Evolutionary conservation across 768 basidiomycete species (phyloP), one percentile per base, ranked within the genome.

Genomic region (Multifurca ochricompacta): DNA sequence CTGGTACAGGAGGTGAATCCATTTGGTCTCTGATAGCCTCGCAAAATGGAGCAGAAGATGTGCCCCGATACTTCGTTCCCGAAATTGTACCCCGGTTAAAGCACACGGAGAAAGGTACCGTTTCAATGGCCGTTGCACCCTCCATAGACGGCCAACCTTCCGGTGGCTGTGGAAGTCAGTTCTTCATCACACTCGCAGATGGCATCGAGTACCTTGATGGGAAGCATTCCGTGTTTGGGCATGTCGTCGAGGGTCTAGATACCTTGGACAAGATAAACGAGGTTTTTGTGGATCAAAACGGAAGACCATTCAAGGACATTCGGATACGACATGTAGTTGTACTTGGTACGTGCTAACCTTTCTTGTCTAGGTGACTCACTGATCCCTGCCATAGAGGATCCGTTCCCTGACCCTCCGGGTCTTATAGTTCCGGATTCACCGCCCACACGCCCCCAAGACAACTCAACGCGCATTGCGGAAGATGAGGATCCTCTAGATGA

Each of bases 51-150:
- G 59, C 67, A 27, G 57, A 69, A 10, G 66, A 48, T 23, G 54
- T 75, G 6, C 72, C 82, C n/a, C 83, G 93, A 25, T 94, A 96
- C 69, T 94, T 94, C 65, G 67, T 79, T n/a, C 93, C 93, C 0
- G 88, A 91, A 66, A 76, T 93, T 51, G 70, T 80, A 1, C 83
- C 89, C 1, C 80, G 77, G 53, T 76, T 97, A 56, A 97, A 97
- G 69, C 96, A 99, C 66, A 75, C 75, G 0, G 70, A 74, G 8
- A 83, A 79, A 61, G 96, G 96, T 18, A 97, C 92, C 0, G 87
- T 99, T 14, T 97, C 93, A 0, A 98, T 98, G 96, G 96, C 96
- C 7, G 82, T 97, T 9, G 89, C 95, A 3, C 92, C 92, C n/a
- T 73, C 81, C 1, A 60, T 85, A 11, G 83, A 81, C 47, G 81